Base-by-base conservation (phyloP, 2,329 filamentous ascomycete species). In the Rugonectria rugulosa region DNA sequence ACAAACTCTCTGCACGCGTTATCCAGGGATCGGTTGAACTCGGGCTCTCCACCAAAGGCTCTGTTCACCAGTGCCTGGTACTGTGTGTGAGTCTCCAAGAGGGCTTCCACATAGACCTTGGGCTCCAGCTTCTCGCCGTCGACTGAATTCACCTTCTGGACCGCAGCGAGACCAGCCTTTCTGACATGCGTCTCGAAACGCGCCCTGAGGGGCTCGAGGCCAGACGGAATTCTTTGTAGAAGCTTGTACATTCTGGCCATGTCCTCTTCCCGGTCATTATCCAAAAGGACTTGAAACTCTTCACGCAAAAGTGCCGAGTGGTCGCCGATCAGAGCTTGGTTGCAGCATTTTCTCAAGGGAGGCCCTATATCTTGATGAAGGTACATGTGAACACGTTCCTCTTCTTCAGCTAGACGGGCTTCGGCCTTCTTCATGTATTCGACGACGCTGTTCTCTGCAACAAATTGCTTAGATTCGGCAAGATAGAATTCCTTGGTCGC, bases 381-480 rank as follows among this genome's bases (percentile, higher is more conserved):
- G 70, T 96, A 99, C 70, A 98, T 86, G 62, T 87, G 87, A 9
- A 99, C 95, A 21, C 95, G 91, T 70, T 94, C 91, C 77, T 96
- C 95, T 75, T 99, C 95, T 75, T 99, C 95, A 7, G 91, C 86
- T 57, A 99, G 77, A 26, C 95, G 88, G 36, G 86, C 77, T 76
- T 98, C 94, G 1, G 95, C 96, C 83, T 99, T 99, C 81, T 98
- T 98, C 95, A 99, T 98, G 77, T 98, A 99, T 71, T 99, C 95
- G 27, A 99, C 93, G 4, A 99, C 92, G 61, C 90, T 96, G 73
- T 99, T 99, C 74, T 98, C 94, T 10, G 92, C 91, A 27, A 99
- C 87, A 71, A 99, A 99, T 61, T 92, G 89, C 67, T 92, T 91
- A 17, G 95, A 98, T 73, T 99, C 96, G 40, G 89, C 88, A 66